These are phyloP conservation scores for Plasmodium yoelii DNA, from an alignment of 169 alveolate genomes.

Conservation along the genomic window DNA sequence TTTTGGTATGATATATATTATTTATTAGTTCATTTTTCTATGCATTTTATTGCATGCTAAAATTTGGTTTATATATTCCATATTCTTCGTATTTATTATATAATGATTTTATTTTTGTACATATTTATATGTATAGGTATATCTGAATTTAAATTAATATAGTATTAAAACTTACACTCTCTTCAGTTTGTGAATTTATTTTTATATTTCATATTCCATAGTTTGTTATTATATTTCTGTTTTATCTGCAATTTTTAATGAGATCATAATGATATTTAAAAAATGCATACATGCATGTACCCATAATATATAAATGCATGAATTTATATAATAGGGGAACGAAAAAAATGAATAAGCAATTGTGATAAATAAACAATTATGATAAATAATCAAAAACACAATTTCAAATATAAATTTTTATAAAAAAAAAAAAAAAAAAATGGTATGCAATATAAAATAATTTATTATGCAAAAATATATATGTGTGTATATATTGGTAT, in stretches of 20 bases:
- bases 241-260: neutral
- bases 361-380: neutral
- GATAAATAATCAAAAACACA: neutral
- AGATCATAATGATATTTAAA: neutral
- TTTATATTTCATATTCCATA: neutral
- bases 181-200: neutral
- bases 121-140: too few species aligned
- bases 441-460: neutral
- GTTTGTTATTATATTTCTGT: neutral
- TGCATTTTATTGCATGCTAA: neutral
- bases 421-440: neutral
- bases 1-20: neutral
- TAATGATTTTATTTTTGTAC: too few species aligned
- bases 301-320: neutral
- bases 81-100: neutral
- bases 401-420: neutral
- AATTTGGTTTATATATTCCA: neutral
- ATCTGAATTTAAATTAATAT: too few species aligned
- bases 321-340: too few species aligned
- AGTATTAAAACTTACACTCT: neutral
- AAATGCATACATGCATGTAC: neutral
- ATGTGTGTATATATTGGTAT: conserved; percentile 2
- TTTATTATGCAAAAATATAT: conserved; percentile 7
- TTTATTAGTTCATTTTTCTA: conserved; percentile 3
- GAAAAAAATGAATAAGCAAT: too few species aligned